These are phyloP conservation scores for Boeremia lycopersici DNA, from an alignment of 2,329 filamentous ascomycete species.

Conservation along the genomic window DNA sequence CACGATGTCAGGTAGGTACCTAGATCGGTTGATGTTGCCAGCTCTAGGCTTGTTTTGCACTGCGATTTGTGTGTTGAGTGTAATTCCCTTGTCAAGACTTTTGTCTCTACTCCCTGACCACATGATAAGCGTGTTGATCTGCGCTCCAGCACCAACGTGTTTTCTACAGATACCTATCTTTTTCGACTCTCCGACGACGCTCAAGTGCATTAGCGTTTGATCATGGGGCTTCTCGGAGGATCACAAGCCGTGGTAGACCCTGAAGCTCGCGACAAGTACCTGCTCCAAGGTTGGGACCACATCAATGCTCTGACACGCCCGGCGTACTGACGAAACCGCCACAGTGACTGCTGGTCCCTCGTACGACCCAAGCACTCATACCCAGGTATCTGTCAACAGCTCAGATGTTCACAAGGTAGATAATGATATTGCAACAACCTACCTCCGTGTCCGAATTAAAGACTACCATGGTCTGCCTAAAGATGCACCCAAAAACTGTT, in stretches of 20 bases:
- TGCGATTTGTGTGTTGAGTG: too few species aligned
- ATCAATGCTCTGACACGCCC: too few species aligned
- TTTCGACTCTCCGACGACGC: neutral
- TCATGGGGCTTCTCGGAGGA: constrained; percentile 12
- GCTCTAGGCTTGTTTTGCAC: constrained; percentile 1
- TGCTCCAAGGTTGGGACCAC: constrained; percentile 38
- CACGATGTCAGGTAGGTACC: constrained; percentile 19
- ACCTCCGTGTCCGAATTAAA: constrained; percentile 43
- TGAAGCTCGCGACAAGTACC: constrained; percentile 44
- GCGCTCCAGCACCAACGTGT: neutral
- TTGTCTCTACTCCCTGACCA: neutral
- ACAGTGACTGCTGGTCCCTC: constrained; percentile 45
- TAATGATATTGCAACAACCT: constrained; percentile 38
- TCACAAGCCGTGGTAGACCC: constrained; percentile 35
- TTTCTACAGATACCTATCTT: neutral
- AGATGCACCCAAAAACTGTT: constrained; percentile 30
- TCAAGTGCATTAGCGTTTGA: neutral
- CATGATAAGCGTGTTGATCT: neutral
- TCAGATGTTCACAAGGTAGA: constrained; percentile 30
- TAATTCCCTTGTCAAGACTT: too few species aligned
- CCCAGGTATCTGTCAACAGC: constrained; percentile 42
- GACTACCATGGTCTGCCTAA: constrained; percentile 46
- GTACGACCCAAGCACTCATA: constrained; percentile 40
- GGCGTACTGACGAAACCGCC: neutral
- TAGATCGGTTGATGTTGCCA: neutral